A percentile compares a stretch with the other conserved stretches of the same genome.
Conservation (phyloP, 768 basidiomycete species). For the Phaeotremella fagi region DNA sequence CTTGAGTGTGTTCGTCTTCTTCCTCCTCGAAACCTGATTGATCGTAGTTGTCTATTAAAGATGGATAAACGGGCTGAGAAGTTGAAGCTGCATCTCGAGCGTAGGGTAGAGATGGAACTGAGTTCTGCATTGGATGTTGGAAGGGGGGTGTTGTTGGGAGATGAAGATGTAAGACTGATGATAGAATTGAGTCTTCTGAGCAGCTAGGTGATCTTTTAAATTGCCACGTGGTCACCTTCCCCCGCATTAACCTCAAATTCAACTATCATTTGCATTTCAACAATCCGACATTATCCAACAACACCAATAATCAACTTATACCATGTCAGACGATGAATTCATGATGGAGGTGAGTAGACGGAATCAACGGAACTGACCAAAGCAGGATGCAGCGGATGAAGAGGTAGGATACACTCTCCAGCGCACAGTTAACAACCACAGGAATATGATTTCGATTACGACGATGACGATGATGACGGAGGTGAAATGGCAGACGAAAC, state of each 20-base stretch:
- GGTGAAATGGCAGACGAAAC: conserved; percentile 58
- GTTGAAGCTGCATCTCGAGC: conserved; percentile 41
- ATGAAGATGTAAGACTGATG: no score
- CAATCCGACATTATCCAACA: no score
- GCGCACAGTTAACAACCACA: no score
- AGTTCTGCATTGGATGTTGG: no score
- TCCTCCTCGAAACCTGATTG: background rate
- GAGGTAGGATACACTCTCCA: no score
- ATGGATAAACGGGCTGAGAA: conserved; percentile 27
- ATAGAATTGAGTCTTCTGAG: no score
- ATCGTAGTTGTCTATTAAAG: conserved; percentile 11
- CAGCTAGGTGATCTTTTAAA: no score
- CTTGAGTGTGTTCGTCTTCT: conserved; percentile 9
- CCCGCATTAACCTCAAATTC: no score
- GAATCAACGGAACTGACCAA: conserved; percentile 2
- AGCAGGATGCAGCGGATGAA: conserved; percentile 49
- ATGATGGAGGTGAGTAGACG: conserved; percentile 48
- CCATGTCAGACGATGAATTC: conserved; percentile 51
- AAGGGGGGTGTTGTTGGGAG: no score
- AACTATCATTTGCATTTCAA: no score
- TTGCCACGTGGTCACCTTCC: no score
- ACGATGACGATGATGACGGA: conserved; percentile 69
- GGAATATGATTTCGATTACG: conserved; percentile 97
- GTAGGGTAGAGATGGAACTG: conserved; percentile 39
- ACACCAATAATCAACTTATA: no score